Conservation (phyloP, 2,329 filamentous ascomycete species). For the Xylaria multiplex region DNA sequence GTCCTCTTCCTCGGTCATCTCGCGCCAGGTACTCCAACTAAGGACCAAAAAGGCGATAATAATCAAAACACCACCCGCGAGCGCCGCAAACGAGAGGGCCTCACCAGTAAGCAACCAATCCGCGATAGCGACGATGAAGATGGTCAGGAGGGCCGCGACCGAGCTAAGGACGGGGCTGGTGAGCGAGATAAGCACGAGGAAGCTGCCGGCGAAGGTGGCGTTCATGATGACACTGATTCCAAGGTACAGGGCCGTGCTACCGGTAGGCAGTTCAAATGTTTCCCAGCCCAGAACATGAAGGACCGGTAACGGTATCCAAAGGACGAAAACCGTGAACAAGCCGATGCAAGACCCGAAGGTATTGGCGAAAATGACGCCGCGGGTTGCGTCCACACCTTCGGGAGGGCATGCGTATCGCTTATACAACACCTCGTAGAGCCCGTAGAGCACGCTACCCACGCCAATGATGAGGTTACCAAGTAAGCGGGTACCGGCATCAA, state of each 20-base stretch:
- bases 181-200: conserved; percentile 90
- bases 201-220: conserved; percentile 90
- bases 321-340: conserved; percentile 81
- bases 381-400: conserved; percentile 78
- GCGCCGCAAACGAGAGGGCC: conserved; percentile 76
- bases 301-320: conserved; percentile 92
- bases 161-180: conserved; percentile 93
- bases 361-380: conserved; percentile 97
- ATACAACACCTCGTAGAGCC: conserved; percentile 96
- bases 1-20: conserved; percentile 80
- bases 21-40: conserved; percentile 90
- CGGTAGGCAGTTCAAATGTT: conserved; percentile 81
- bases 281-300: conserved; percentile 83
- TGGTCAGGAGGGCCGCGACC: conserved; percentile 92
- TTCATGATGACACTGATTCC: conserved; percentile 85
- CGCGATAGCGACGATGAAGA: conserved; percentile 93
- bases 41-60: conserved; percentile 87
- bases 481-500: conserved; percentile 70
- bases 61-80: conserved; percentile 86
- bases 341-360: conserved; percentile 90
- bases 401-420: conserved; percentile 94
- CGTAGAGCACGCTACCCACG: conserved; percentile 89
- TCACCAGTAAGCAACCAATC: conserved; percentile 88
- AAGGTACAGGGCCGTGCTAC: conserved; percentile 82
- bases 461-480: conserved; percentile 94